Conservation (phyloP, 2,329 filamentous ascomycete species). For the Clonostachys chloroleuca region DNA sequence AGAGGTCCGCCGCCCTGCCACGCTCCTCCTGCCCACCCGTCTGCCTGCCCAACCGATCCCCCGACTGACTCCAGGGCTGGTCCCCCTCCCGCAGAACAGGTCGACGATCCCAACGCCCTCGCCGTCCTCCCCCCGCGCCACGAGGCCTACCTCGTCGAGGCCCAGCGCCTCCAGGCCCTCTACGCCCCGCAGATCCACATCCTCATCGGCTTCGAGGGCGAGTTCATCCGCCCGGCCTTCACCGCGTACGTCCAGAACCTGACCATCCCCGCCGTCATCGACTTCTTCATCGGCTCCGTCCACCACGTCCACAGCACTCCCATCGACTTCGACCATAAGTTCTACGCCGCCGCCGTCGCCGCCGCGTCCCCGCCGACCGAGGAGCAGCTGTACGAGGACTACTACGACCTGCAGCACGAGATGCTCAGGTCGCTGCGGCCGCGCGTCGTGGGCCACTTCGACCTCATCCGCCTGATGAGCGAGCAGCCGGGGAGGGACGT, state of each 20-base stretch:
- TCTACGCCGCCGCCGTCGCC: constrained; percentile 51
- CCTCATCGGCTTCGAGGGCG: constrained; percentile 86
- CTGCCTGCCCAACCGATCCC: neutral
- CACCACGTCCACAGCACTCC: constrained; percentile 85
- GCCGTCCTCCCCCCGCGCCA: constrained; percentile 50
- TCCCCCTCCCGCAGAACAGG: constrained; percentile 21
- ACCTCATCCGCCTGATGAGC: constrained; percentile 80
- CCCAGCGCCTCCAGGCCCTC: constrained; percentile 62
- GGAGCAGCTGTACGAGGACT: constrained; percentile 71
- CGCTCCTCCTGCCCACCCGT: neutral
- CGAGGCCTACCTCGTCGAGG: constrained; percentile 71
- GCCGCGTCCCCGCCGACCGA: constrained; percentile 45
- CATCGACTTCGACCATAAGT: constrained; percentile 75
- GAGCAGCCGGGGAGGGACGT: constrained; percentile 61
- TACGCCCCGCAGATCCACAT: constrained; percentile 72
- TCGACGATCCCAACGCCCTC: constrained; percentile 45
- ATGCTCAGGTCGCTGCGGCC: constrained; percentile 75
- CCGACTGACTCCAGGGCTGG: too few species aligned
- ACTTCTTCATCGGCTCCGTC: constrained; percentile 90
- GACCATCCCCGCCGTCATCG: constrained; percentile 58
- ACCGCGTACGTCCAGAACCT: constrained; percentile 56
- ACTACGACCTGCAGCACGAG: constrained; percentile 81
- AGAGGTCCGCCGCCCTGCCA: constrained; percentile 50
- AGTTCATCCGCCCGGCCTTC: constrained; percentile 78
- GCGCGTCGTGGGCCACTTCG: constrained; percentile 86